These are phyloP conservation scores for Evernia prunastri DNA, from an alignment of 495 filamentous ascomycete species.

Conservation along the genomic window DNA sequence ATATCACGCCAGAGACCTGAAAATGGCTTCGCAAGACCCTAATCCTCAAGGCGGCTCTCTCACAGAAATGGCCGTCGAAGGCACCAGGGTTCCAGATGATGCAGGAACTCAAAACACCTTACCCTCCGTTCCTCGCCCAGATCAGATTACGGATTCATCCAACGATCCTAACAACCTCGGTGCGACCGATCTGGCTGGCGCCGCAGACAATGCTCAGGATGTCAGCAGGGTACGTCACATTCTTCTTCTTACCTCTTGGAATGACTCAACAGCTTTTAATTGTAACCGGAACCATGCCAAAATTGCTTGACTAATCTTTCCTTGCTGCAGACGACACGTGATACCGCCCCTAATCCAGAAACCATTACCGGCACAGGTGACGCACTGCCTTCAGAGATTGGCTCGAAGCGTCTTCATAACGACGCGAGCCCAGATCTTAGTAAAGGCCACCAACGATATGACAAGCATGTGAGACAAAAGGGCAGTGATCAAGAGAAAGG, in stretches of 20 bases:
- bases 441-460: slow-evolving; percentile 34
- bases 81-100: slow-evolving; percentile 49
- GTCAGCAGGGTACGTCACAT: slow-evolving; percentile 37
- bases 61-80: slow-evolving; percentile 47
- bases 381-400: slow-evolving; percentile 38
- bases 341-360: slow-evolving; percentile 43
- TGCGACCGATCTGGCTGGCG: slow-evolving; percentile 35
- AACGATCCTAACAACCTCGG: slow-evolving; percentile 26
- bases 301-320: neutral
- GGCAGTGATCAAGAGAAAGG: slow-evolving; percentile 39
- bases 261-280: neutral
- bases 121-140: slow-evolving; percentile 50
- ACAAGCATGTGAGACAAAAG: slow-evolving; percentile 41
- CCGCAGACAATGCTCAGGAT: slow-evolving; percentile 47
- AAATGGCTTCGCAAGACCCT: slow-evolving; percentile 18
- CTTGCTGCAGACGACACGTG: slow-evolving; percentile 25
- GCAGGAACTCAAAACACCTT: slow-evolving; percentile 47
- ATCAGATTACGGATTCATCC: slow-evolving; percentile 34
- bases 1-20: neutral
- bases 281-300: neutral
- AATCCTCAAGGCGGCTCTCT: slow-evolving; percentile 36
- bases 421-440: slow-evolving; percentile 29
- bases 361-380: slow-evolving; percentile 49
- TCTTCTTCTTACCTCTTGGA: neutral
- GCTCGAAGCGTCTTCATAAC: slow-evolving; percentile 41